These are phyloP conservation scores for Kodamaea leandrae DNA, from an alignment of 805 yeast species.

Conservation along the genomic window DNA sequence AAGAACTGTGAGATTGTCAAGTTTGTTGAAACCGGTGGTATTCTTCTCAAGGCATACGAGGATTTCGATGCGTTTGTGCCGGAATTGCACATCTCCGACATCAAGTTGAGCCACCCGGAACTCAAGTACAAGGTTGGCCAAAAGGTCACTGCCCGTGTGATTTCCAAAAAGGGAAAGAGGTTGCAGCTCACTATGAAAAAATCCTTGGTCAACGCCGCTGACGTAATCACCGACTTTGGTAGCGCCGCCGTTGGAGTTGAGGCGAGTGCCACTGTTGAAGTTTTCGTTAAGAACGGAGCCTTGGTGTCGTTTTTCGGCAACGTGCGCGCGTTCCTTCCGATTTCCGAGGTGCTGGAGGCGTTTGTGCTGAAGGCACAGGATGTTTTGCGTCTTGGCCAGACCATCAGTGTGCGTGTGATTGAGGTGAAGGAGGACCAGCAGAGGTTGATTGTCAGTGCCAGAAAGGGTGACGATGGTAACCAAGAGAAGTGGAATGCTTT, in stretches of 20 bases:
- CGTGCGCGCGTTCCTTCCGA: conserved; percentile 77
- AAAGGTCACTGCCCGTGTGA: conserved; percentile 72
- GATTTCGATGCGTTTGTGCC: conserved; percentile 75
- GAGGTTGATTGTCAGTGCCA: conserved; percentile 70
- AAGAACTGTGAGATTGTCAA: conserved; percentile 51
- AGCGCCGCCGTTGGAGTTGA: conserved; percentile 45
- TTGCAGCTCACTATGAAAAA: conserved; percentile 76
- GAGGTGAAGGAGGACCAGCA: conserved; percentile 50
- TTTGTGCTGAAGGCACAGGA: conserved; percentile 75
- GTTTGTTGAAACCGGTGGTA: conserved; percentile 58
- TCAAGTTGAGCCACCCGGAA: conserved; percentile 83
- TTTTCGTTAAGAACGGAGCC: conserved; percentile 74
- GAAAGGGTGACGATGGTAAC: conserved; percentile 51
- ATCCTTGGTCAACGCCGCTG: conserved; percentile 69
- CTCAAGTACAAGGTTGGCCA: conserved; percentile 85
- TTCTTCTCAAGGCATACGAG: conserved; percentile 62
- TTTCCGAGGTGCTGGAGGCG: conserved; percentile 85
- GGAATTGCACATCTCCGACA: conserved; percentile 75
- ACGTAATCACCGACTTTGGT: conserved; percentile 45
- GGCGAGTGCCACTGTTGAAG: conserved; percentile 72
- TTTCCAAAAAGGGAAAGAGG: conserved; percentile 48
- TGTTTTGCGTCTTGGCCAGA: conserved; percentile 78
- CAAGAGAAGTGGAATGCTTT: conserved; percentile 42
- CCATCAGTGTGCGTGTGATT: conserved; percentile 66
- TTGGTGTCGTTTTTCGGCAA: conserved; percentile 79